Evolutionary conservation across 768 basidiomycete genomes (phyloP), one percentile per base, ranked within the genome.

Genomic region (Auriculariales sp.): DNA sequence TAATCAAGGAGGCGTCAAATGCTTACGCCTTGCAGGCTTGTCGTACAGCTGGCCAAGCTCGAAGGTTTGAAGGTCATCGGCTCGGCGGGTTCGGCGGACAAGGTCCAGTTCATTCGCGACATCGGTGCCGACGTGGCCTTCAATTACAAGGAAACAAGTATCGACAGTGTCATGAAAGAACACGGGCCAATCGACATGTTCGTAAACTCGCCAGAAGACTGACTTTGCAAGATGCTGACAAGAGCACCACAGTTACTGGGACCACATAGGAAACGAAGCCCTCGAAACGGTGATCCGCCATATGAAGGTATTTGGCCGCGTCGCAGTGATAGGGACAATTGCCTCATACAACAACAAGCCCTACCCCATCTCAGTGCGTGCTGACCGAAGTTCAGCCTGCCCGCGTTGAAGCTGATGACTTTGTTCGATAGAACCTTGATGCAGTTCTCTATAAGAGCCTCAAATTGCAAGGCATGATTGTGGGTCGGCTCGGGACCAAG

Each of bases 221-320:
- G 25, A 52, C 44, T 45, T 48, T 14, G 30, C 28, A 6, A 25
- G 15, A 35, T 17, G 15, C 12, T 48, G 27, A 31, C 12, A 19
- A 5, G 15, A 7, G 10, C 42, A 11, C 7, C 10, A 22, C 45
- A 72, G 71, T 28, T 77, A 67, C 55, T 76, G 72, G 72, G 75
- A 78, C 53, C 71, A 75, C 35, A 79, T 81, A 10, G 79, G 78
- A 9, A 79, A 79, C 2, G 71, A 75, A 48, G 72, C 67, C 0
- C 64, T 83, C 4, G 79, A 83, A 6, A 67, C 70, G 14, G 79
- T 76, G 1, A 58, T 83, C 3, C 63, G 67, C 1, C 68, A 66
- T 33, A 68, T 78, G 1, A 69, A 65, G 0, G 46, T 55, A 0
- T 53, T 67, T 19, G 75, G 77, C 1, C 59, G 77, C 9, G 75